Percentiles rank a stretch among this genome's conserved stretches.
Evolutionary conservation across 176 grass and related monocot species (phyloP).

Genomic region (Hyparrhenia diplandra): DNA sequence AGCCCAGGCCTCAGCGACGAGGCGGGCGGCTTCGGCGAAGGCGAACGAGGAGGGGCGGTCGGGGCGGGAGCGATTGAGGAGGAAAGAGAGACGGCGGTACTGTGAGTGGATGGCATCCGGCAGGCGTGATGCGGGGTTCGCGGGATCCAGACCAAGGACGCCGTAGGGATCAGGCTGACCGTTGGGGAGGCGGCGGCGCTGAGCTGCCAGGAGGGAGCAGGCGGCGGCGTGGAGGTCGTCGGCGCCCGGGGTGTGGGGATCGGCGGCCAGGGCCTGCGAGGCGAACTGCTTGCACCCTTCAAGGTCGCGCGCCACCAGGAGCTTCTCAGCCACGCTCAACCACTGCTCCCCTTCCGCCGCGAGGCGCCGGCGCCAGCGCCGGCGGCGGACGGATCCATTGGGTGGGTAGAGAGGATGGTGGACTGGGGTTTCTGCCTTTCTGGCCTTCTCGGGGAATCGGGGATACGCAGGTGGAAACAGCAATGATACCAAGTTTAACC

Average conservation of each 20-base stretch:
- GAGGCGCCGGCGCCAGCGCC: conserved; percentile 25
- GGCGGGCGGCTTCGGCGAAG: conserved; percentile 49
- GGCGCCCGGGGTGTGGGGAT: conserved; percentile 54
- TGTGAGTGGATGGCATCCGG: conserved; percentile 40
- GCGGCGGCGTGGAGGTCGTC: conserved; percentile 59
- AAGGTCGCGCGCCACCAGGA: conserved; percentile 59
- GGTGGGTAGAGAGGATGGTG: background rate
- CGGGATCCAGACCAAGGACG: conserved; percentile 59
- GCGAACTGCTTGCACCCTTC: conserved; percentile 73
- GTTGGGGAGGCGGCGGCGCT: conserved; percentile 36
- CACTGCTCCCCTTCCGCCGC: conserved; percentile 39
- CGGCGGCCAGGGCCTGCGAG: conserved; percentile 52
- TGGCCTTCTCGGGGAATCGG: no score
- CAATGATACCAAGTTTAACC: background rate
- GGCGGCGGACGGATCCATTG: conserved; percentile 47
- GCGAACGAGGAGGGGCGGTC: conserved; percentile 18
- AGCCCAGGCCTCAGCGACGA: conserved; percentile 51
- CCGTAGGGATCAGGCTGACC: conserved; percentile 62
- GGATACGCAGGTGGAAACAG: background rate
- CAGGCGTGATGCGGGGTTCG: conserved; percentile 29
- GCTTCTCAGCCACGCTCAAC: conserved; percentile 51
- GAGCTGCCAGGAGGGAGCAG: conserved; percentile 47
- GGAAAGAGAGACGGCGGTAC: conserved; percentile 56
- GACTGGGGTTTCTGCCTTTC: background rate
- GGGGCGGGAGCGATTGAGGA: conserved; percentile 42